phyloP scores from a whole-genome alignment of 1,284 basidiomycete genomes.

The Earliella scabrosa region DNA sequence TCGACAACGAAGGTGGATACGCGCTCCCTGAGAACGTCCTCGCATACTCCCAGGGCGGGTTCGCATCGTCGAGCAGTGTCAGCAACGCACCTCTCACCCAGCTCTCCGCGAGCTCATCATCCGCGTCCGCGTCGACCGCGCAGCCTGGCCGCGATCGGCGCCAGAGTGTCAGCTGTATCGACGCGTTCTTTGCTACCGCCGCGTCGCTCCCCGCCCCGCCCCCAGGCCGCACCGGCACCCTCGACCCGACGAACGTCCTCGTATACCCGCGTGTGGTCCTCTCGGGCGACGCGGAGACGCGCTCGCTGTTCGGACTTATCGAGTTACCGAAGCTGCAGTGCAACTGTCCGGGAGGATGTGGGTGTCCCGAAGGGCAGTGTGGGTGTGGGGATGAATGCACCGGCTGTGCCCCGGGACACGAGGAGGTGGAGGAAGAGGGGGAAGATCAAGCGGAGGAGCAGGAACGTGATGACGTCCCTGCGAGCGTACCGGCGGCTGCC shows the following conservation, averaged over 20 bases:
- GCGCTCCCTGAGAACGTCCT: slow-evolving; percentile 41
- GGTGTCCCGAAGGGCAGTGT: slow-evolving; percentile 50
- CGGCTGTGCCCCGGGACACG: slow-evolving; percentile 46
- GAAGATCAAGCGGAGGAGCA: background rate
- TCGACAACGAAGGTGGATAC: slow-evolving; percentile 53
- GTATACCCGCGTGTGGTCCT: slow-evolving; percentile 48
- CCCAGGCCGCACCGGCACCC: slow-evolving; percentile 42
- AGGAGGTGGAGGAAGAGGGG: background rate
- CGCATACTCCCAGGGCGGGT: slow-evolving; percentile 18
- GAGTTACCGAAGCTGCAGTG: slow-evolving; percentile 69
- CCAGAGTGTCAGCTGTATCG: slow-evolving; percentile 45
- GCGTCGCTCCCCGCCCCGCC: slow-evolving; percentile 60
- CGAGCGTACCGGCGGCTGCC: too few species aligned
- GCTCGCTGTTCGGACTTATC: slow-evolving; percentile 46
- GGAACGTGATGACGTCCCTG: background rate
- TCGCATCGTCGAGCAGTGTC: background rate
- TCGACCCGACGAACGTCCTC: slow-evolving; percentile 55
- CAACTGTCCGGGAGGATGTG: slow-evolving; percentile 53
- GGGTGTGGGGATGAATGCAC: slow-evolving; percentile 54
- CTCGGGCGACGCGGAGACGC: slow-evolving; percentile 20
- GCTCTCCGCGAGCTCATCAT: background rate
- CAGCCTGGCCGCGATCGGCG: slow-evolving; percentile 6
- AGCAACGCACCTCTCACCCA: background rate
- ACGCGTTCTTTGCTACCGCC: slow-evolving; percentile 67
- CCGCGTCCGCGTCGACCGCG: background rate